Conservation (phyloP, 345 rosid species). For the Geranium brycei region DNA sequence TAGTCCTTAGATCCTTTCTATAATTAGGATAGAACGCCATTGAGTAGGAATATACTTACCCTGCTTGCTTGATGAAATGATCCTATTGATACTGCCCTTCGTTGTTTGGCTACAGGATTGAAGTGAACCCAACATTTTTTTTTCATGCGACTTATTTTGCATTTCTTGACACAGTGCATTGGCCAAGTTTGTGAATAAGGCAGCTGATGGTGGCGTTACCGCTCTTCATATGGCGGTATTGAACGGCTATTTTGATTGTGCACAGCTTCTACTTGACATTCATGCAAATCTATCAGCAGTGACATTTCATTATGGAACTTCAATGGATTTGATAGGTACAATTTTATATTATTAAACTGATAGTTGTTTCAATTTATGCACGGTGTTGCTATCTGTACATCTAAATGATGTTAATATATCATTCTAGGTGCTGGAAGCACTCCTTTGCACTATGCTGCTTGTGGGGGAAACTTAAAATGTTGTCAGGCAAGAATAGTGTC, state of each 20-base stretch:
- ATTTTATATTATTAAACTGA: not conserved
- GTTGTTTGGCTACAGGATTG: no score
- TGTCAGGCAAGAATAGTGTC: constrained; percentile 57
- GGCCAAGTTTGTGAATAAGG: constrained; percentile 87
- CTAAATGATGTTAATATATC: constrained; percentile 9
- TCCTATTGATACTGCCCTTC: no score
- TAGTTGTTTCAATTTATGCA: constrained; percentile 1
- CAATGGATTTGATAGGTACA: constrained; percentile 95
- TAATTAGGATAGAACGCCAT: no score
- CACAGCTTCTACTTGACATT: constrained; percentile 89
- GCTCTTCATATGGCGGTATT: constrained; percentile 98
- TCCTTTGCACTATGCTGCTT: constrained; percentile 93
- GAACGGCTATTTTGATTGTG: constrained; percentile 90
- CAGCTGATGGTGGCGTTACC: constrained; percentile 95
- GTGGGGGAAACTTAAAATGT: constrained; percentile 92
- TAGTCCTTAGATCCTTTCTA: not conserved
- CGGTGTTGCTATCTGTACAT: constrained; percentile 2
- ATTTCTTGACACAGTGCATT: constrained; percentile 49
- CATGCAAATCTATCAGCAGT: constrained; percentile 71
- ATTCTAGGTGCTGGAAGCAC: constrained; percentile 90
- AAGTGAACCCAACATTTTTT: not conserved
- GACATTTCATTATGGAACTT: constrained; percentile 89
- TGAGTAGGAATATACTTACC: no score
- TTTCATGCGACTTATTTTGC: constrained; percentile 11
- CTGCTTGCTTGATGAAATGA: no score